phyloP scores from a whole-genome alignment of 306 rosid species.

The Macrotyloma uniflorum region DNA sequence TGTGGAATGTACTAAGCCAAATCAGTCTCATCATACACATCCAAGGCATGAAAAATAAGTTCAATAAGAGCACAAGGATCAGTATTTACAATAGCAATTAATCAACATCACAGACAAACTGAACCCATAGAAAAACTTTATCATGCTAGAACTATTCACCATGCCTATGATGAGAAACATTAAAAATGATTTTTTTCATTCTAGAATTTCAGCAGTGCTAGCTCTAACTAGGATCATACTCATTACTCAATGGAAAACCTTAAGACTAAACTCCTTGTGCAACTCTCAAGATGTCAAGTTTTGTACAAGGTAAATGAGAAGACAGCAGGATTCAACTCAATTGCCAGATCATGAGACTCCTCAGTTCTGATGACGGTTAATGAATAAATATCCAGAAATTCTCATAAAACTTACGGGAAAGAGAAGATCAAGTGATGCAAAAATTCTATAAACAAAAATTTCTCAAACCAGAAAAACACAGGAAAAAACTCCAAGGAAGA shows the following conservation, averaged over 20 bases:
- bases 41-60: conserved; percentile 1
- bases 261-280: not conserved
- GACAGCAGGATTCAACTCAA: conserved; percentile 11
- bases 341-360: conserved; percentile 5
- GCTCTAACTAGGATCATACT: conserved; percentile 8
- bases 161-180: not conserved
- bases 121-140: not conserved
- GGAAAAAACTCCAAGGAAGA: not conserved
- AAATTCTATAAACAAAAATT: not conserved
- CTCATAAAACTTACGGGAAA: not conserved
- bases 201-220: conserved; percentile 12
- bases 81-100: conserved; percentile 19
- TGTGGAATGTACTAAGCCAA: conserved; percentile 2
- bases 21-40: not conserved
- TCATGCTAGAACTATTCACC: not conserved
- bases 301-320: not conserved
- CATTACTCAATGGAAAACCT: not conserved
- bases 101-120: conserved; percentile 30
- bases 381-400: conserved; percentile 3
- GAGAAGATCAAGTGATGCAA: conserved; percentile 11
- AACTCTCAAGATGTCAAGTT: not conserved
- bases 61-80: not conserved
- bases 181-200: not conserved
- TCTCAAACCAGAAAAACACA: not conserved
- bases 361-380: not conserved